Conservation (phyloP, 345 rosid genomes). For the Melaleuca quinquenervia region DNA sequence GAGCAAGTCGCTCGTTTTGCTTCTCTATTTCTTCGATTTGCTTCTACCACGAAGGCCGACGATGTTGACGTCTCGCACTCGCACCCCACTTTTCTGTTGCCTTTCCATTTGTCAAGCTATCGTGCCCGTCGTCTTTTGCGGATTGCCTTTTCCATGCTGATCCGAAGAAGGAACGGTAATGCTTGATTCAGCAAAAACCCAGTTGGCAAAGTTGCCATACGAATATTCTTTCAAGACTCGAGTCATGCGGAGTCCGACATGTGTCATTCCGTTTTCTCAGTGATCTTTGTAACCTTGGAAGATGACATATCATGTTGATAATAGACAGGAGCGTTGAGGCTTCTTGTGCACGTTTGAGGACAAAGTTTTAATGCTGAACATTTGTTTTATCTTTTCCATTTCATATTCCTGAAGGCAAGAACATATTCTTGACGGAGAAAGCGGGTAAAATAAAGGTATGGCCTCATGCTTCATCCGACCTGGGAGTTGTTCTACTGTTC, state of each 20-base stretch:
- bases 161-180: not conserved
- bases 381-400: not conserved
- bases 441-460: not conserved
- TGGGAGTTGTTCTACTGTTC: not conserved
- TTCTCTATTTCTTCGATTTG: not conserved
- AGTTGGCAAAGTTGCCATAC: not conserved
- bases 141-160: not conserved
- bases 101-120: not conserved
- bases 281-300: not conserved
- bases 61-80: not conserved
- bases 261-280: not conserved
- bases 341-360: not conserved
- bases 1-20: not conserved
- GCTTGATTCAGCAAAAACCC: not conserved
- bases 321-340: not conserved
- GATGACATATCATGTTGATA: not conserved
- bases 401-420: not conserved
- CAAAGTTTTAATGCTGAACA: not conserved
- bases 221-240: not conserved
- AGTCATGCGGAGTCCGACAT: not conserved
- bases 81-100: not conserved
- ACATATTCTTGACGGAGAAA: not conserved
- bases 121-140: not conserved
- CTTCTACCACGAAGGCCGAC: not conserved
- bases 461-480: not conserved